Evolutionary conservation across 169 alveolate genomes (phyloP), one percentile per base, ranked within the genome.

Genomic region (Eimeria necatrix): DNA sequence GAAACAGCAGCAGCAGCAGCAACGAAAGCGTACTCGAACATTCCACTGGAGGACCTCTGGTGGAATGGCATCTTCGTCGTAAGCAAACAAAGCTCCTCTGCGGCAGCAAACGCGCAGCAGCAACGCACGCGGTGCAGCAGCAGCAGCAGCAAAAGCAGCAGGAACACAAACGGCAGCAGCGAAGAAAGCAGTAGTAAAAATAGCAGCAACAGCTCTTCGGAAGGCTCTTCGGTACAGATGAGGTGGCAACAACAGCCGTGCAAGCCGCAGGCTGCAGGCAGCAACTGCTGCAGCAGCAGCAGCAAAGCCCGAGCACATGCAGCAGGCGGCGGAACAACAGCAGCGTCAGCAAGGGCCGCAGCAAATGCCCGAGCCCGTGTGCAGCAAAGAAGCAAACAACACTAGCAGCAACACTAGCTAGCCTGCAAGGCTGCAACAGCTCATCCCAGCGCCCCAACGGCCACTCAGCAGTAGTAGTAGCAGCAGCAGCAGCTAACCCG

Each of bases 81-180:
- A 81, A 51, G 90, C 90, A 52, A 81, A 81, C 49, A 81, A 12
- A 8, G 68, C 90, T 10, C 90, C 90, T 74, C 90, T 81, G 49
- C 84, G 24, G 78, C 78, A 68, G 32, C 78, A n/a, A 56, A 32
- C 41, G 68, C 12, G 78, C 78, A 68, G 78, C 78, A 14, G 78
- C 78, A 73, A 32, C 4, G 48, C 12, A 49, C 68, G n/a, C 24
- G 68, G 26, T 12, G 24, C 10, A 26, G 87, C 52, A 56, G 18
- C 68, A 56, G 68, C 68, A 56, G 59, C 24, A 26, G 51, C 53
- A 76, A 46, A 51, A 48, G 60, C 18, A 76, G 60, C 87, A 76
- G 52, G 0, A 41, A 41, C 61, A 26, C 53, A 22, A 76, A 51
- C 53, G 24, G 9, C 26, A 26, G 87, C 22, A 20, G 87, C 59